Evolutionary conservation across 192 early-diverging fungal species (phyloP).

Genomic region (Podila clonocystis): DNA sequence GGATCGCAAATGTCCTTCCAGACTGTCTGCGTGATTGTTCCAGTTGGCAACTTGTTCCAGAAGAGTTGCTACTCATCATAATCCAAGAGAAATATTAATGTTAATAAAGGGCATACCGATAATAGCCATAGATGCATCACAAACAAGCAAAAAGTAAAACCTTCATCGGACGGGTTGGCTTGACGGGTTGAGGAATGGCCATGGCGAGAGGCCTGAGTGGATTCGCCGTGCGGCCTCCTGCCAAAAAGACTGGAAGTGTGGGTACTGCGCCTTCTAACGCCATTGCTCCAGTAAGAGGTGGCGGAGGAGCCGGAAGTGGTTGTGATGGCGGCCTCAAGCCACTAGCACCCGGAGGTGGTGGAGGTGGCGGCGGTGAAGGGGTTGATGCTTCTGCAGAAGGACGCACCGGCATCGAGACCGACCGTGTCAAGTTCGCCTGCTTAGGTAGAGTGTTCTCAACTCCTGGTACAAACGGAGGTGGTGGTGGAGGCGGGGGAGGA

Average conservation of each 20-base stretch:
- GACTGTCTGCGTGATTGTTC: constrained; percentile 57
- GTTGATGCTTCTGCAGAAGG: neutral
- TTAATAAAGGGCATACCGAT: neutral
- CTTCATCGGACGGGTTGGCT: constrained; percentile 52
- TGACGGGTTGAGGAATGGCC: constrained; percentile 40
- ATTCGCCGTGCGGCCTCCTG: constrained; percentile 28
- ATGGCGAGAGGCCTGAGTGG: constrained; percentile 23
- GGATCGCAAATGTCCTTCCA: constrained; percentile 61
- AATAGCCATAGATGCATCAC: neutral
- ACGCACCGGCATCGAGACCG: neutral
- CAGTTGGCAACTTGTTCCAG: constrained; percentile 63
- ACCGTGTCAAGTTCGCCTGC: neutral
- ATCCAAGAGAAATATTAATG: neutral
- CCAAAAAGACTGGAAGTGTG: constrained; percentile 33
- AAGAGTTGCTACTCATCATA: constrained; percentile 56
- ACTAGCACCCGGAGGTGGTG: neutral
- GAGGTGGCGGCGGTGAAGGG: neutral
- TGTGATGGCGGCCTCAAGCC: constrained; percentile 4
- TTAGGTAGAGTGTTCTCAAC: neutral
- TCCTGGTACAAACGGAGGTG: constrained; percentile 3
- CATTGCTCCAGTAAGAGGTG: constrained; percentile 15
- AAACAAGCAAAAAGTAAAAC: constrained; percentile 1
- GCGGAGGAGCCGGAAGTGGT: constrained; percentile 19
- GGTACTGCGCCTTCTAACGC: constrained; percentile 37
- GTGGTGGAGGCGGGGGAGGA: constrained; percentile 21